Evolutionary conservation across 164 flowering plant genomes (phyloP).

Genomic region (Piper betle): DNA sequence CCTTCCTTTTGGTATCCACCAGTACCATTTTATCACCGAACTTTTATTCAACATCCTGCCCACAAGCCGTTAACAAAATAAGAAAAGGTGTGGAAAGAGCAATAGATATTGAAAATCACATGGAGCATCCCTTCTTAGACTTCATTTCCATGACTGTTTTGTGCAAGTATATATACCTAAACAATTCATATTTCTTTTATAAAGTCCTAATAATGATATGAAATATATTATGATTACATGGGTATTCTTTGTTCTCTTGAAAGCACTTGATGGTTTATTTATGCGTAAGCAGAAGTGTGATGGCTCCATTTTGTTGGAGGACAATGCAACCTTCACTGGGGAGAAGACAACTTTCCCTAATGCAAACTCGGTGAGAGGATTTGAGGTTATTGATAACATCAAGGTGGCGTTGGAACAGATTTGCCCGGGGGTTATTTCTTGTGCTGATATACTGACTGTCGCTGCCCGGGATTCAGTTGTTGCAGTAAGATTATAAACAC

Average conservation of each 20-base stretch:
- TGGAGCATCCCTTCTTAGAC: slow-evolving; percentile 38
- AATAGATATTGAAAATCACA: too few species aligned
- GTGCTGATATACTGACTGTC: slow-evolving; percentile 71
- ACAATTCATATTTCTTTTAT: neutral
- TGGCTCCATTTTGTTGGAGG: slow-evolving; percentile 48
- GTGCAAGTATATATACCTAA: slow-evolving; percentile 26
- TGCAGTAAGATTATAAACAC: too few species aligned
- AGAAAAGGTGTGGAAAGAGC: too few species aligned
- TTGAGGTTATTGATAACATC: slow-evolving; percentile 50
- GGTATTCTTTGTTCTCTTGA: neutral
- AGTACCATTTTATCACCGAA: too few species aligned
- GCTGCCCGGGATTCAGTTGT: slow-evolving; percentile 40
- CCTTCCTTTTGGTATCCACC: too few species aligned
- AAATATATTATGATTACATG: neutral
- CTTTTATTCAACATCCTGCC: too few species aligned
- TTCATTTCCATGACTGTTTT: slow-evolving; percentile 68
- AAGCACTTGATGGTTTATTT: neutral
- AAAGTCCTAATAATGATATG: neutral
- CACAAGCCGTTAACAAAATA: too few species aligned
- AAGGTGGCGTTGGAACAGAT: slow-evolving; percentile 49
- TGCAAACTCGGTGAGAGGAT: slow-evolving; percentile 62
- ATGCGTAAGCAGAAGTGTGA: slow-evolving; percentile 52
- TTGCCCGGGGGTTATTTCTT: slow-evolving; percentile 68
- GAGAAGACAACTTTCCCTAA: slow-evolving; percentile 29
- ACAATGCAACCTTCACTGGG: slow-evolving; percentile 23